phyloP scores from a whole-genome alignment of 352 stramenopile genomes.

The Globisporangium sylvaticum region DNA sequence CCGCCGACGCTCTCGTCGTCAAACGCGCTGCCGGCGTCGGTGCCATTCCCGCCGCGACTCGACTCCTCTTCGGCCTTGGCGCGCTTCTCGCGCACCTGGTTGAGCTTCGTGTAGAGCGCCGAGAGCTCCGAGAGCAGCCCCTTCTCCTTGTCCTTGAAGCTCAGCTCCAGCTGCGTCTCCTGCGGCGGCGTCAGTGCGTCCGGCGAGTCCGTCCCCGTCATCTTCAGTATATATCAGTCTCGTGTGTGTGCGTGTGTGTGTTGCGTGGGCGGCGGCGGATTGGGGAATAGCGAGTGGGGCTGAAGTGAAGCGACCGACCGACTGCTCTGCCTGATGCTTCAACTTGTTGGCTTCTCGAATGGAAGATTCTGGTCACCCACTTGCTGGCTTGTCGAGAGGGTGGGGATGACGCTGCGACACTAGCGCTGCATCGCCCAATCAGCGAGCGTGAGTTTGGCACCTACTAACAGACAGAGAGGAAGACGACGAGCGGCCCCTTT shows the following conservation, averaged over 20 bases:
- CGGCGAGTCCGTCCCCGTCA: constrained; percentile 11
- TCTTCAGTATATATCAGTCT: background rate
- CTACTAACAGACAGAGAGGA: constrained; percentile 1
- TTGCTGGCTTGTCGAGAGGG: background rate
- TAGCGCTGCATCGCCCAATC: constrained; percentile 2
- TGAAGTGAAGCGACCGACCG: background rate
- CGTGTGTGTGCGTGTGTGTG: background rate
- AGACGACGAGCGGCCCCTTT: too few species aligned
- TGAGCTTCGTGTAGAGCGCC: constrained; percentile 76
- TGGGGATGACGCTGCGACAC: background rate
- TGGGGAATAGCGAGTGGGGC: background rate
- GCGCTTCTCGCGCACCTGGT: constrained; percentile 78
- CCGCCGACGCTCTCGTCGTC: constrained; percentile 24
- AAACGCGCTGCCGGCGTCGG: constrained; percentile 16
- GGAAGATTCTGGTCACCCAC: background rate
- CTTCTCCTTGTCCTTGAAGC: constrained; percentile 70
- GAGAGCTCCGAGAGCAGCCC: constrained; percentile 67
- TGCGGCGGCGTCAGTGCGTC: background rate
- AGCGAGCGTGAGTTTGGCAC: background rate
- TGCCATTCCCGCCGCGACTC: constrained; percentile 16
- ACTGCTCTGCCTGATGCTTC: background rate
- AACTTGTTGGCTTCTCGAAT: background rate
- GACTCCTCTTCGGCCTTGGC: constrained; percentile 63
- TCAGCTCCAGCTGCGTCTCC: constrained; percentile 4
- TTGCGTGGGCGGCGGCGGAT: background rate